phyloP scores from a whole-genome alignment of 108 stramenopile species.

The Mediolabrus comicus region DNA sequence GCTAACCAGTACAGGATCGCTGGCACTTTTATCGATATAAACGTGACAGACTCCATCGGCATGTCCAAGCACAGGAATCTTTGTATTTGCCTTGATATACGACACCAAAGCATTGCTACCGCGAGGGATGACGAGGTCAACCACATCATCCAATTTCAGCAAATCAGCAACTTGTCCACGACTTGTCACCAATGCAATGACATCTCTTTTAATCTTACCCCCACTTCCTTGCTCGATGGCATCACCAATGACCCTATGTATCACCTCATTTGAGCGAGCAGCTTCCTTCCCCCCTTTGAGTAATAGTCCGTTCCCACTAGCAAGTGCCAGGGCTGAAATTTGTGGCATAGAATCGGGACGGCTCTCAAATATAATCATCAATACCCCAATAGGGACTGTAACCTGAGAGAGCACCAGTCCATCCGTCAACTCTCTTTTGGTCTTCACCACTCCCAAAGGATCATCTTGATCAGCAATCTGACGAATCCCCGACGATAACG shows the following conservation, averaged over 20 bases:
- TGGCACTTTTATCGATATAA: slow-evolving; percentile 88
- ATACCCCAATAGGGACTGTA: slow-evolving; percentile 96
- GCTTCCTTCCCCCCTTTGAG: slow-evolving; percentile 99
- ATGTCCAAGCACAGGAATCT: slow-evolving; percentile 98
- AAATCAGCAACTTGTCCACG: slow-evolving; percentile 89
- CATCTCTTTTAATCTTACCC: slow-evolving; percentile 80
- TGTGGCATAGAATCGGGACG: slow-evolving; percentile 98
- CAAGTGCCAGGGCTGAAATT: slow-evolving; percentile 95
- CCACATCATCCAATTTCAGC: slow-evolving; percentile 84
- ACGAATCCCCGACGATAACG: slow-evolving; percentile 84
- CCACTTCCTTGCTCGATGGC: slow-evolving; percentile 86
- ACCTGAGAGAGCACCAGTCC: slow-evolving; percentile 88
- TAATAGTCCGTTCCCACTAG: slow-evolving; percentile 94
- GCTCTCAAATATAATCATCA: slow-evolving; percentile 98
- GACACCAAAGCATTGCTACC: slow-evolving; percentile 90
- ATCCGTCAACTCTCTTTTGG: slow-evolving; percentile 85
- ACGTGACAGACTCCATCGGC: slow-evolving; percentile 99
- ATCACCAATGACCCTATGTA: slow-evolving; percentile 87
- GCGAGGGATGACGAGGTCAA: slow-evolving; percentile 98
- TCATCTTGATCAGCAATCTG: slow-evolving; percentile 74
- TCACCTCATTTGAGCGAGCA: slow-evolving; percentile 78
- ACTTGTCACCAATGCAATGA: slow-evolving; percentile 90
- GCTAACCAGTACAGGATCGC: slow-evolving; percentile 49
- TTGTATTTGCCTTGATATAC: slow-evolving; percentile 88
- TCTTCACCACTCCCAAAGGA: slow-evolving; percentile 80